Percentiles rank a stretch among this genome's conserved stretches.
phyloP scores from a whole-genome alignment of 2,329 filamentous ascomycete species.

The Verticillium dahliae region DNA sequence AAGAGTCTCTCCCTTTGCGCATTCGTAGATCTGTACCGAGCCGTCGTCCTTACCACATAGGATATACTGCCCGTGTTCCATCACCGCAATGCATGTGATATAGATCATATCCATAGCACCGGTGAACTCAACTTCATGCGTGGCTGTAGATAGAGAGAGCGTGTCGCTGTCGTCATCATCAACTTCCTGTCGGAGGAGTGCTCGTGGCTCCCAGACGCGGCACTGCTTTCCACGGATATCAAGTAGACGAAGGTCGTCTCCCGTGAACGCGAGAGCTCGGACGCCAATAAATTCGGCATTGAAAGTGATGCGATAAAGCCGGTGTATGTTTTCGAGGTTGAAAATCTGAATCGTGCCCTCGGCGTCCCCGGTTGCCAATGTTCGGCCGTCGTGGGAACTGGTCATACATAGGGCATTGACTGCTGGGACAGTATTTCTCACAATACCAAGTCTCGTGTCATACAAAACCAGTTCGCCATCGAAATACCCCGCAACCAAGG shows the following conservation, averaged over 20 bases:
- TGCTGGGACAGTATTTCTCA: not conserved
- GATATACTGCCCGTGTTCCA: not conserved
- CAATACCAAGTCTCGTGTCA: not conserved
- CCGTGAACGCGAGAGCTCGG: not conserved
- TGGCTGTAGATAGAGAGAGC: not conserved
- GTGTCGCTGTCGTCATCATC: not conserved
- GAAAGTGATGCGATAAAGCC: not conserved
- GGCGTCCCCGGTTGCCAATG: not conserved
- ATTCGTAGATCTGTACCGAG: not conserved
- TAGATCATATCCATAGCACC: not conserved
- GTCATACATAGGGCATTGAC: not conserved
- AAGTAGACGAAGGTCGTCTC: not conserved
- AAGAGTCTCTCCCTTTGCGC: not conserved
- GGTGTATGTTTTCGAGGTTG: not conserved
- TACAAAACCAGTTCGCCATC: not conserved
- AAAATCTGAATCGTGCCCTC: not conserved
- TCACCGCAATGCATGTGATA: not conserved
- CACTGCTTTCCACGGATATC: not conserved
- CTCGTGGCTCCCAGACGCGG: not conserved
- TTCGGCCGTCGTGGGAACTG: not conserved
- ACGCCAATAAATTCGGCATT: not conserved
- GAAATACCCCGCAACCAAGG: not conserved
- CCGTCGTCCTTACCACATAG: not conserved
- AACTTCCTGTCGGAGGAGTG: not conserved
- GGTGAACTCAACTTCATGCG: not conserved